Evolutionary conservation across 1,284 basidiomycete species (phyloP), one percentile per base, ranked within the genome.

Genomic region (Kwoniella shivajii): DNA sequence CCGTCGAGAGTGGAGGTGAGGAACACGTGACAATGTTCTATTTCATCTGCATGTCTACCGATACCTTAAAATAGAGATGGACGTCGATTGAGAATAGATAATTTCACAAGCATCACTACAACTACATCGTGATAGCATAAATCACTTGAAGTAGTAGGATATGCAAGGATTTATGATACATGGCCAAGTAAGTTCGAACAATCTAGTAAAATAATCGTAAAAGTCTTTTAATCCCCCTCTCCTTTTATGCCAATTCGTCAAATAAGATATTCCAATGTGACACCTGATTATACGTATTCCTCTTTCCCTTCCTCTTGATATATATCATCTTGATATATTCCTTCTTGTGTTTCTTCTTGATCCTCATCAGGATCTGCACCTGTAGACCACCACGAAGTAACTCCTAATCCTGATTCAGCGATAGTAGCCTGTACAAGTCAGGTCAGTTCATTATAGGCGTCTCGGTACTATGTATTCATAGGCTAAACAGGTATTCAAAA

Each of bases 391-490:
- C 83, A 84, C 6, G 77, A 78, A 6, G 81, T 71, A 9, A 82
- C 67, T 0, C 93, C 94, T 3, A 95, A 78, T 0, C 94, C 94
- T 69, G 92, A 89, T 73, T 94, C 93, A 5, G 86, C 85, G 63
- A 96, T 92, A 3, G 91, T 91, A 54, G 87, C 91, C 90, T 92
- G 64, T n/a, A n/a, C n/a, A 34, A 5, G 37, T 56, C 39, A 42
- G 38, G 37, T 47, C 45, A 26, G 26, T 3, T 27, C 37, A 16
- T 29, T 29, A 31, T 18, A 24, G 20, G 22, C 24, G 29, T 24
- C 24, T 11, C 22, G n/a, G 5, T 36, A 39, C 14, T 22, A 10
- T n/a, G 11, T 22, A 27, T 1, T 45, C 10, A 5, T 4, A 10
- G 36, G 31, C 34, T 4, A 38, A 10, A 5, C 20, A n/a, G 30